phyloP scores from a whole-genome alignment of 2,329 filamentous ascomycete genomes.

The Aureobasidium uvarum region DNA sequence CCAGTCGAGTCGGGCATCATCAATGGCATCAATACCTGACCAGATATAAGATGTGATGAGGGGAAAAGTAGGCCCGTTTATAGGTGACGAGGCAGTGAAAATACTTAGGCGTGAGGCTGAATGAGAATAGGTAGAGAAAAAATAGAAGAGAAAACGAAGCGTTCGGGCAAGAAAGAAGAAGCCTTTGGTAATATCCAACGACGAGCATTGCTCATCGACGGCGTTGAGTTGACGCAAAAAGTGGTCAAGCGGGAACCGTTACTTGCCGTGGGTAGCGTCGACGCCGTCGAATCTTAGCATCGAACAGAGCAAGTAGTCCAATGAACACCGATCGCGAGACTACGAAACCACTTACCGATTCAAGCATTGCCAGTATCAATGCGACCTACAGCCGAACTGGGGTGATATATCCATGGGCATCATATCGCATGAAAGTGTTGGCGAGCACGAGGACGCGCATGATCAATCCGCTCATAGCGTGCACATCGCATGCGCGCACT shows the following conservation, averaged over 20 bases:
- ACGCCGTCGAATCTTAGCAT: constrained; percentile 28
- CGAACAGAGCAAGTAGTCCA: constrained; percentile 3
- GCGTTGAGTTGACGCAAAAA: constrained; percentile 25
- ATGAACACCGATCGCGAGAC: constrained; percentile 6
- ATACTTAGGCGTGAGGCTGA: constrained; percentile 3
- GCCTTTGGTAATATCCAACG: constrained; percentile 24
- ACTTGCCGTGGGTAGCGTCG: constrained; percentile 24
- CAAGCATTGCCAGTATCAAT: constrained; percentile 6
- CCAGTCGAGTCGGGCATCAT: constrained; percentile 29
- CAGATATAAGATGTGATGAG: constrained; percentile 7
- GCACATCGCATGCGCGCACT: constrained; percentile 1
- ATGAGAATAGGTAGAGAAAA: constrained; percentile 14
- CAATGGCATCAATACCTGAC: constrained; percentile 26
- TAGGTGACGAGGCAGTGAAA: not conserved
- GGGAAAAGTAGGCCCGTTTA: constrained; percentile 4
- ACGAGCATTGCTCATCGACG: constrained; percentile 16
- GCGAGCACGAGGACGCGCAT: constrained; percentile 6
- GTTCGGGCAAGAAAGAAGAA: constrained; percentile 20
- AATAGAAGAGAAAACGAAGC: constrained; percentile 24
- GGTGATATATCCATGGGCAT: constrained; percentile 5
- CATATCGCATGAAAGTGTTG: constrained; percentile 10
- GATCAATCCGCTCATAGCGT: constrained; percentile 12
- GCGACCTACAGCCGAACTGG: not conserved
- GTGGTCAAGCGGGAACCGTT: constrained; percentile 24
- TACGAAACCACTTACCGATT: constrained; percentile 17